Percentiles rank a stretch among this genome's conserved stretches.
These are phyloP conservation scores for Agarophyton chilense DNA, from an alignment of 23 red algal species.

Conservation along the genomic window DNA sequence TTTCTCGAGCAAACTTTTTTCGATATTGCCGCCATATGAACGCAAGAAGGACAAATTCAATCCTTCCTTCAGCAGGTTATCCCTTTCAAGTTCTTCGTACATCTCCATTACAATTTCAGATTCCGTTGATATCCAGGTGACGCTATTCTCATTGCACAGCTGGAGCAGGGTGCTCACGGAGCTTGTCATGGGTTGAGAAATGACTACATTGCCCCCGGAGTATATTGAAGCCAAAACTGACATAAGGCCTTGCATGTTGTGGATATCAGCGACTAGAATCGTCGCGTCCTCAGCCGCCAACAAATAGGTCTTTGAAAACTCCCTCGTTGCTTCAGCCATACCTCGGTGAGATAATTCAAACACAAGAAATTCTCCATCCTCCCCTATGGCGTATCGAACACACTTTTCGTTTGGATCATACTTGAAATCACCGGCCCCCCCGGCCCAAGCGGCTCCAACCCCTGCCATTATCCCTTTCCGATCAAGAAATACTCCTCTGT, in stretches of 20 bases:
- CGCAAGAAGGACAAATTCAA: constrained; percentile 62
- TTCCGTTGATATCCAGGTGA: constrained; percentile 65
- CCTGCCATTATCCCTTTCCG: constrained; percentile 50
- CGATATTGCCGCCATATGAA: constrained; percentile 20
- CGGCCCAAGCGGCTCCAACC: constrained; percentile 67
- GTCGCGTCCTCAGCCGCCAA: constrained; percentile 51
- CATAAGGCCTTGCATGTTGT: constrained; percentile 68
- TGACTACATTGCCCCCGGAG: constrained; percentile 68
- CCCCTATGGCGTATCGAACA: constrained; percentile 21
- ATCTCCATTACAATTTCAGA: constrained; percentile 17
- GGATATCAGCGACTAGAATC: constrained; percentile 39
- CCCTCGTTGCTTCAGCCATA: constrained; percentile 37
- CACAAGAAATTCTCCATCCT: constrained; percentile 9
- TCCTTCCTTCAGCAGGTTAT: neutral
- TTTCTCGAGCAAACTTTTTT: neutral
- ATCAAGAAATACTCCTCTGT: constrained; percentile 73
- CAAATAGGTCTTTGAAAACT: constrained; percentile 69
- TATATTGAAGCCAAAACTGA: constrained; percentile 53
- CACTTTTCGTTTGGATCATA: constrained; percentile 67
- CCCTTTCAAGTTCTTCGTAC: constrained; percentile 29
- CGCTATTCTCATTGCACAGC: constrained; percentile 21
- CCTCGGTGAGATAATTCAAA: constrained; percentile 52
- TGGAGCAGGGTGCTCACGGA: constrained; percentile 13
- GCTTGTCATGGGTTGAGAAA: constrained; percentile 7
- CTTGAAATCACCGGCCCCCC: constrained; percentile 68